A percentile compares a stretch with the other conserved stretches of the same genome.
phyloP scores from a whole-genome alignment of 139 green algal genomes.

The Chlorella vulgaris region DNA sequence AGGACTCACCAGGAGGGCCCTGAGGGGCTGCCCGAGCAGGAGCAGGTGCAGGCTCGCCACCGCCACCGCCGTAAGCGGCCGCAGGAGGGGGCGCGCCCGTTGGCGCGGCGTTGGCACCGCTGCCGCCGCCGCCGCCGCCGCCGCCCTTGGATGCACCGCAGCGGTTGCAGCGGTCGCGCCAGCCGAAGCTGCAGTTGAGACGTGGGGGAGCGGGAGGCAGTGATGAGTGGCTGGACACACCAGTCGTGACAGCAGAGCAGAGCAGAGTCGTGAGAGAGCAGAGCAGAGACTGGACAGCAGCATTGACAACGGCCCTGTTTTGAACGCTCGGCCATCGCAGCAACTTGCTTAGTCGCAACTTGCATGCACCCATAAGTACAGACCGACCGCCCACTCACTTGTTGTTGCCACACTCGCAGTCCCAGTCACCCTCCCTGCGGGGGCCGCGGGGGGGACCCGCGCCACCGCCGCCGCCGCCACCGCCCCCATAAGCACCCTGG shows the following conservation, averaged over 20 bases:
- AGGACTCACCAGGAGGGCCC: constrained; percentile 17
- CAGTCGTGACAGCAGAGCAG: background rate
- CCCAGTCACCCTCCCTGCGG: constrained; percentile 23
- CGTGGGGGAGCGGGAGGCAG: background rate
- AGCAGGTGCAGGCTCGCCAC: too few species aligned
- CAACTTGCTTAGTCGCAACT: too few species aligned
- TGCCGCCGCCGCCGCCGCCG: constrained; percentile 13
- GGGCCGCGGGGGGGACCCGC: background rate
- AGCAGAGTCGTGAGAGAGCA: background rate
- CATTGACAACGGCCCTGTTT: background rate
- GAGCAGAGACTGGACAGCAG: background rate
- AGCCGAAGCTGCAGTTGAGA: constrained; percentile 47
- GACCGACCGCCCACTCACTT: constrained; percentile 14
- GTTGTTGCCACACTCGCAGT: constrained; percentile 34
- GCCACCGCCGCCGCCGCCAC: constrained; percentile 5
- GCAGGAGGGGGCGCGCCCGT: background rate
- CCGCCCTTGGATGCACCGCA: constrained; percentile 40
- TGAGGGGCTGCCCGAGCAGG: background rate
- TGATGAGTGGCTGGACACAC: too few species aligned
- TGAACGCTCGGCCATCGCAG: too few species aligned
- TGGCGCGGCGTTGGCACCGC: background rate
- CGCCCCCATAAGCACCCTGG: background rate
- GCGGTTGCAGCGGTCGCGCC: constrained; percentile 58
- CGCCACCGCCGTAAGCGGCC: too few species aligned
- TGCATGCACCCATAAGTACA: too few species aligned